These are phyloP conservation scores for Aquanectria penicillioides DNA, from an alignment of 2,329 filamentous ascomycete species.

Conservation along the genomic window DNA sequence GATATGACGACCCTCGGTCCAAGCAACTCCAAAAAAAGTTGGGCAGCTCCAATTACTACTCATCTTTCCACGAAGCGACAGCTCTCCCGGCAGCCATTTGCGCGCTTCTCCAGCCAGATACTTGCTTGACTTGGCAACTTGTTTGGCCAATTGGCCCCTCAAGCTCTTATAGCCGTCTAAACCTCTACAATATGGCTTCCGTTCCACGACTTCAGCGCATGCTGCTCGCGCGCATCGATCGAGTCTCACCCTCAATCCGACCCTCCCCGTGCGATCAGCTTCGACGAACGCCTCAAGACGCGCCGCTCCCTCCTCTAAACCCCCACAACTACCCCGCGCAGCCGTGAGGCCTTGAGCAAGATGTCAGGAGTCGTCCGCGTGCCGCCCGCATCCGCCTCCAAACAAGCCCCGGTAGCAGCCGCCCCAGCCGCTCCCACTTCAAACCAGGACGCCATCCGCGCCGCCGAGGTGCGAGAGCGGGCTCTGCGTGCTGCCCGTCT, in stretches of 20 bases:
- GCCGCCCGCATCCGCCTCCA: not conserved
- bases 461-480: constrained; percentile 35
- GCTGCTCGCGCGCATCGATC: not conserved
- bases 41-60: no score
- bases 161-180: no score
- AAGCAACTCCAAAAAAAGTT: not conserved
- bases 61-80: not conserved
- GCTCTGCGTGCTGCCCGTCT: constrained; percentile 36
- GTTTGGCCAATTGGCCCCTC: not conserved
- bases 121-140: not conserved
- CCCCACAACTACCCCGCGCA: not conserved
- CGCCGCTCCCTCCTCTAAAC: not conserved
- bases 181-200: constrained; percentile 7
- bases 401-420: not conserved
- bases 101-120: no score
- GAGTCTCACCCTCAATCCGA: not conserved
- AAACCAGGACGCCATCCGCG: constrained; percentile 27
- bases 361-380: not conserved
- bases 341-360: not conserved
- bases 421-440: not conserved
- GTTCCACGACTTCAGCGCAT: not conserved
- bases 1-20: not conserved
- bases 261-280: not conserved
- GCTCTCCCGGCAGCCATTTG: not conserved
- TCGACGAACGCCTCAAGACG: not conserved